These are phyloP conservation scores for Teunomyces cretensis DNA, from an alignment of 805 yeast genomes.

Conservation along the genomic window DNA sequence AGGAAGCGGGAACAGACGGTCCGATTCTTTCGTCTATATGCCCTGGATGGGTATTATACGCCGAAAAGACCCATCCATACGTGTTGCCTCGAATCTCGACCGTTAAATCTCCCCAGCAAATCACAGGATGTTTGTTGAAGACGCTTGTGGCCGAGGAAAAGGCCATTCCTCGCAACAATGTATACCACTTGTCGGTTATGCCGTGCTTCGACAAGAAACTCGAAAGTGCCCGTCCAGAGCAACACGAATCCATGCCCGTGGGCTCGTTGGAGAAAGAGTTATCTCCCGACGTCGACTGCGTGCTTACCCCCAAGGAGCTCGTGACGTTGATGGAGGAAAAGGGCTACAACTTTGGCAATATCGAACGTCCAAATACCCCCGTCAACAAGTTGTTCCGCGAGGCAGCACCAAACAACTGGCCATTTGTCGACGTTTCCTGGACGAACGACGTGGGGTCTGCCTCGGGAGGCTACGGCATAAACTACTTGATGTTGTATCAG, in stretches of 20 bases:
- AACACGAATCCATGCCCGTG: conserved; percentile 20
- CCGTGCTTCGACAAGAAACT: conserved; percentile 97
- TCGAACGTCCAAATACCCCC: neutral
- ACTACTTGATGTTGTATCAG: conserved; percentile 52
- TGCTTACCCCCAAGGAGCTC: conserved; percentile 85
- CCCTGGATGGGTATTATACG: conserved; percentile 96
- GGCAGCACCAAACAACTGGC: conserved; percentile 64
- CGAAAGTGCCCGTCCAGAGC: conserved; percentile 87
- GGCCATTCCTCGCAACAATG: conserved; percentile 29
- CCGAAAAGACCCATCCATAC: conserved; percentile 92
- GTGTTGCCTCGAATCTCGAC: conserved; percentile 67
- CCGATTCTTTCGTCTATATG: conserved; percentile 76
- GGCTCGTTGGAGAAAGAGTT: conserved; percentile 17
- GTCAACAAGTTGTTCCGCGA: conserved; percentile 21
- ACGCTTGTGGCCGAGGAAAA: conserved; percentile 37
- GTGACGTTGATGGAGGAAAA: conserved; percentile 63
- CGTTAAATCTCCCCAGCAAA: conserved; percentile 89
- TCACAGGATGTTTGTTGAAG: conserved; percentile 80
- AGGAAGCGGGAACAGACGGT: conserved; percentile 21
- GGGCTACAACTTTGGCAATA: neutral
- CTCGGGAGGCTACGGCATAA: conserved; percentile 87
- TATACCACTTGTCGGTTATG: conserved; percentile 87
- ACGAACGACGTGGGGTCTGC: conserved; percentile 71
- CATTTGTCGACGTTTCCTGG: conserved; percentile 62
- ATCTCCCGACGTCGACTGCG: conserved; percentile 80